Evolutionary conservation across 2,329 filamentous ascomycete genomes (phyloP), one percentile per base, ranked within the genome.

Genomic region (Drechslerella dactyloides): DNA sequence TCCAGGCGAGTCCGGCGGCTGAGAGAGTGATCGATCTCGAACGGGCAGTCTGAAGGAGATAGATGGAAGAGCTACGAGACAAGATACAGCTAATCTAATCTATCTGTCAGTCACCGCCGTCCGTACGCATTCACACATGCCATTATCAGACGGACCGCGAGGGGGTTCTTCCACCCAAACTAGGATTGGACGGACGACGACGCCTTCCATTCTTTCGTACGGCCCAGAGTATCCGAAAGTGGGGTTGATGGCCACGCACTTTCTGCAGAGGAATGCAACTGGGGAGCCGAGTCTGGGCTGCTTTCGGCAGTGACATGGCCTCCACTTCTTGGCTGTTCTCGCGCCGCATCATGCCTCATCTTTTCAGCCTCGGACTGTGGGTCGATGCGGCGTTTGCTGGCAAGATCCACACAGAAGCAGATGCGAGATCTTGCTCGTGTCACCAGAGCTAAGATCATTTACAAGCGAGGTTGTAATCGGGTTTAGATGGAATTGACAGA

Each of bases 181-280:
- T 63, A 24, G 27, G 17, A 27, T 35, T 15, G 46, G 52, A 15
- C 27, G 19, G 27, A 21, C 37, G 24, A 40, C 27, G 35, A 51
- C 51, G 44, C 30, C 52, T 21, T 48, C 46, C 40, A 21, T 23
- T 37, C 23, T 13, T 35, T 19, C 30, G 19, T 30, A 50, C 37
- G 35, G 58, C 58, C 53, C 65, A 63, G 50, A 65, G 60, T 60
- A 65, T 72, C 60, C 60, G 68, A 72, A 70, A 65, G 68, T 72
- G 68, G 68, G 68, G 68, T 72, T 55, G 33, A 61, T 60, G 40
- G 37, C 53, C 55, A 68, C 24, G 35, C 54, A 65, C 33, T 51
- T n/a, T 56, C 42, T 42, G 24, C 40, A 27, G n/a, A 42, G n/a
- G 15, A 11, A 48, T 48, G 44, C 44, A 48, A 48, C 44, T 48